Conservation (phyloP, 805 yeast species). For the Schizosaccharomyces octosporus region DNA sequence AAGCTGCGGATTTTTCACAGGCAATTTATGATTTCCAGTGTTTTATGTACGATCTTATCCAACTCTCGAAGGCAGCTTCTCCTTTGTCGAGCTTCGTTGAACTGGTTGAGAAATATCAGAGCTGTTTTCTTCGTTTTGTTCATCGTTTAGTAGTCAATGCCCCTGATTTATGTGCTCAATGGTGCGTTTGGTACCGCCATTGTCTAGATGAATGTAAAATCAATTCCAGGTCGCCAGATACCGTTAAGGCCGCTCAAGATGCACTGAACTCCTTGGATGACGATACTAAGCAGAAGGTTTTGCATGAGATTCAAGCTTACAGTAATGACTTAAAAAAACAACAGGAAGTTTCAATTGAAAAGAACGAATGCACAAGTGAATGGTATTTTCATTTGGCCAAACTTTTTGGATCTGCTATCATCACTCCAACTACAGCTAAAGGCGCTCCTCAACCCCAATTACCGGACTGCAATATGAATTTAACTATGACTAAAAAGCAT, state of each 20-base stretch:
- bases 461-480: neutral
- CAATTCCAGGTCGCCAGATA: neutral
- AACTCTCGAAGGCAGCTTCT: neutral
- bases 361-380: neutral
- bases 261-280: neutral
- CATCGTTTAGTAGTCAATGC: neutral
- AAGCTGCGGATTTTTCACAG: neutral
- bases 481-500: neutral
- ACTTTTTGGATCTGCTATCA: neutral
- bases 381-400: neutral
- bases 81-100: neutral
- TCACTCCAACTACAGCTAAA: neutral
- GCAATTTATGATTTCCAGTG: neutral
- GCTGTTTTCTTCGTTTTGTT: neutral
- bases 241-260: neutral
- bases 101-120: neutral
- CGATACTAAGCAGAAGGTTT: neutral
- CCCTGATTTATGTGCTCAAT: neutral
- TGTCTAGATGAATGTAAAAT: neutral
- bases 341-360: neutral
- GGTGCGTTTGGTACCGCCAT: constrained; percentile 1
- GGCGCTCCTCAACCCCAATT: neutral
- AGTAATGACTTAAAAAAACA: neutral
- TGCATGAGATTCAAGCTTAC: neutral
- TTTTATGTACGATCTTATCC: neutral